These are phyloP conservation scores for Globisporangium carolinianum DNA, from an alignment of 352 stramenopile species.

Conservation along the genomic window DNA sequence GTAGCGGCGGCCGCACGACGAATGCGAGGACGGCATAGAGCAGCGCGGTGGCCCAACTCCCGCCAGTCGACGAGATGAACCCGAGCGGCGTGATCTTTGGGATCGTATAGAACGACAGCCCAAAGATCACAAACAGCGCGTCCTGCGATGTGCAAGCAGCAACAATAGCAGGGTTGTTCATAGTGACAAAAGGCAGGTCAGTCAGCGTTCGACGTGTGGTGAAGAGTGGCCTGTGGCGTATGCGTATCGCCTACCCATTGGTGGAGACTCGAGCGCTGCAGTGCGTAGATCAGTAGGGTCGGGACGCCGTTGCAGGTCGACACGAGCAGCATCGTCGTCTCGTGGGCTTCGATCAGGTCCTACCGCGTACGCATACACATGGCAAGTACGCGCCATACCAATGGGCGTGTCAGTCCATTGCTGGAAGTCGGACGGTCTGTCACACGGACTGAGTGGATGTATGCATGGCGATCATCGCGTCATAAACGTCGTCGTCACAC, in stretches of 20 bases:
- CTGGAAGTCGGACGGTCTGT: too few species aligned
- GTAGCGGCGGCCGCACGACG: conserved; percentile 35
- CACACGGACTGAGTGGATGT: too few species aligned
- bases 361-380: conserved; percentile 7
- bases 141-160: conserved; percentile 27
- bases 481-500: too few species aligned
- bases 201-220: too few species aligned
- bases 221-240: too few species aligned
- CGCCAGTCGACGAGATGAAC: conserved; percentile 66
- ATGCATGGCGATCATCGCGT: too few species aligned
- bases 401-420: not conserved
- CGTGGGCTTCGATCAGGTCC: conserved; percentile 56
- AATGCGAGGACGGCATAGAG: conserved; percentile 55
- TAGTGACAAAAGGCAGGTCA: too few species aligned
- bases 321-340: conserved; percentile 69
- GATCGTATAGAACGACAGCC: conserved; percentile 81
- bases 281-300: conserved; percentile 55
- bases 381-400: too few species aligned
- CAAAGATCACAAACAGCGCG: conserved; percentile 77
- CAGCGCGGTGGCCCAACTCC: conserved; percentile 56
- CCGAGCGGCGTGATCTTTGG: conserved; percentile 78
- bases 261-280: conserved; percentile 65
- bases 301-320: conserved; percentile 65
- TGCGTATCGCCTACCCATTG: conserved; percentile 51
- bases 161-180: too few species aligned